These are phyloP conservation scores for Circinella umbellata DNA, from an alignment of 371 early-diverging fungal species.

Conservation along the genomic window DNA sequence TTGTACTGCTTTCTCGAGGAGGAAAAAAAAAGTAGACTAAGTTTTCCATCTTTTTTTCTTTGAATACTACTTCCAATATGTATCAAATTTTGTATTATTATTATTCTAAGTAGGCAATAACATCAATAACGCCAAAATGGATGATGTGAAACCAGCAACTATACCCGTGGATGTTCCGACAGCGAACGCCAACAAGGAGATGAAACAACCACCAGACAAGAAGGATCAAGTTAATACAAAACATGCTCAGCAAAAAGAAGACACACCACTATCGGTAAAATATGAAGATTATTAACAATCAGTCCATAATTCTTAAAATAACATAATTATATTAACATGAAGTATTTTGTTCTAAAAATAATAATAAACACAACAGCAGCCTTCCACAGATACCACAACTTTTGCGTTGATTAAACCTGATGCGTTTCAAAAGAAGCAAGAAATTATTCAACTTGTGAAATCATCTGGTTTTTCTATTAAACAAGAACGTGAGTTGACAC, in stretches of 20 bases:
- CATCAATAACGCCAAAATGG: background rate
- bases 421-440: slow-evolving; percentile 53
- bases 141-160: background rate
- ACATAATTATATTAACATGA: no score
- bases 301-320: background rate
- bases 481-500: slow-evolving; percentile 56
- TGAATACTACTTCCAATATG: no score
- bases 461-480: slow-evolving; percentile 65
- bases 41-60: background rate
- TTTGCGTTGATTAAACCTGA: slow-evolving; percentile 46
- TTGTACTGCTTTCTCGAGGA: no score
- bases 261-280: background rate
- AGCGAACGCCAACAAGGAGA: slow-evolving; percentile 4
- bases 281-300: background rate
- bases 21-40: background rate
- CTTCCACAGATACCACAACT: slow-evolving; percentile 8
- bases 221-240: slow-evolving; percentile 3
- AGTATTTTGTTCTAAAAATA: no score
- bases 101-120: no score
- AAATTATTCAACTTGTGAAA: slow-evolving; percentile 59
- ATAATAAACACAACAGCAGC: background rate
- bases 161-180: background rate
- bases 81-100: no score
- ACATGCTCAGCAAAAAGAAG: background rate
- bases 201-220: slow-evolving; percentile 4